phyloP scores from a whole-genome alignment of 2,329 filamentous ascomycete genomes.

The Xylariomycetidae sp. region DNA sequence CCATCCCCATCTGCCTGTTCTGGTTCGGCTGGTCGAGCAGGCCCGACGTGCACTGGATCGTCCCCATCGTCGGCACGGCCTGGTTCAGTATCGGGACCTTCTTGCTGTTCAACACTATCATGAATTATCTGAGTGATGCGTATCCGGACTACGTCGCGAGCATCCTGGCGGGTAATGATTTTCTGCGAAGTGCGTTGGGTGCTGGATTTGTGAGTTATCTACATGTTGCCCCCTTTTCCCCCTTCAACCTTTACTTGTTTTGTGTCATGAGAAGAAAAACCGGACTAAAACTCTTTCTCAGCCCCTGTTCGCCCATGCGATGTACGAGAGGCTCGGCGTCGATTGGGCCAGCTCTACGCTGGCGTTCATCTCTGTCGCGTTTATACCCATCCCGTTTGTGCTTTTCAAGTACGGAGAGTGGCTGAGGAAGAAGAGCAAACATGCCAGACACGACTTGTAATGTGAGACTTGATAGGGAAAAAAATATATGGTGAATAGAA shows the following conservation, averaged over 20 bases:
- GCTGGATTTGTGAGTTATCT: constrained; percentile 14
- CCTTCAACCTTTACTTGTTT: not conserved
- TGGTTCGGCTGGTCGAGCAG: constrained; percentile 56
- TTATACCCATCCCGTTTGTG: constrained; percentile 19
- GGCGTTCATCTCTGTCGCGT: constrained; percentile 16
- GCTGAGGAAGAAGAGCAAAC: constrained; percentile 18
- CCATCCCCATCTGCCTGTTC: constrained; percentile 50
- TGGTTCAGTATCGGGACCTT: constrained; percentile 33
- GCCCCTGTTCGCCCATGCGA: constrained; percentile 16
- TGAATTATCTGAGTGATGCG: constrained; percentile 19
- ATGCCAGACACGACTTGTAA: constrained; percentile 19
- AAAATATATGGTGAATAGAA: no score
- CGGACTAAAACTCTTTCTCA: no score
- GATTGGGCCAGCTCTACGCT: constrained; percentile 17
- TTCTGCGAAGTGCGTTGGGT: constrained; percentile 16
- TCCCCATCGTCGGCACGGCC: constrained; percentile 46
- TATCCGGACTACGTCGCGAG: constrained; percentile 17
- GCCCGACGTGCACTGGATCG: constrained; percentile 48
- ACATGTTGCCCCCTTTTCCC: no score
- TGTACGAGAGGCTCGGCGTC: constrained; percentile 18
- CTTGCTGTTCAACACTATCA: constrained; percentile 20
- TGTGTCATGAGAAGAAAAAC: no score
- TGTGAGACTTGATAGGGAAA: no score
- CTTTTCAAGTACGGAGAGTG: constrained; percentile 16
- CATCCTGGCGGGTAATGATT: constrained; percentile 19